Evolutionary conservation across 768 basidiomycete species (phyloP), one percentile per base, ranked within the genome.

Genomic region (Rhodotorula paludigena): DNA sequence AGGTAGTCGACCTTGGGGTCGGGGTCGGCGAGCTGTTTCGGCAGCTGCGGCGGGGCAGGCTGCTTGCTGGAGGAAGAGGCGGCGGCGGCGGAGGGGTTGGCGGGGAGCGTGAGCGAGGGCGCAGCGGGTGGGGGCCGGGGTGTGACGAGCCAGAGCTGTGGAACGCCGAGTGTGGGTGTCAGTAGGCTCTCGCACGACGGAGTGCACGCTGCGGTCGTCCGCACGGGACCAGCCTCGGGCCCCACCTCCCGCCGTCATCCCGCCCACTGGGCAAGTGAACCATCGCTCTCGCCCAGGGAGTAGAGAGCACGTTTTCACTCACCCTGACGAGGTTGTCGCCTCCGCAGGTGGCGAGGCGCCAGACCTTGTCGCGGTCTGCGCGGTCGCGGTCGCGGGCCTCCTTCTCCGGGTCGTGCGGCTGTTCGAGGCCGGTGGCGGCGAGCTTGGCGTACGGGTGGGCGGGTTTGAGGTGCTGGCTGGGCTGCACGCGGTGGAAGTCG

Each of bases 241-340:
- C 44, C 44, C 44, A 45, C 44, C 44, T 45, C 44, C 14, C 48
- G 30, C n/a, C 14, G 48, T 28, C 14, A 11, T 3, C 2, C 5
- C 3, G 12, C 48, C 28, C 25, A 28, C n/a, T n/a, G n/a, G n/a
- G n/a, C n/a, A n/a, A n/a, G n/a, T n/a, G n/a, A n/a, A n/a, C n/a
- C n/a, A n/a, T n/a, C n/a, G n/a, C n/a, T n/a, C n/a, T n/a, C n/a
- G n/a, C n/a, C n/a, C n/a, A n/a, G n/a, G n/a, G n/a, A n/a, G n/a
- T n/a, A n/a, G n/a, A n/a, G n/a, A n/a, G n/a, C n/a, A n/a, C n/a
- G n/a, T n/a, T n/a, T n/a, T n/a, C 32, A 86, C 93, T 79, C 76
- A 96, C 93, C 78, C 96, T 82, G 75, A 99, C 91, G 81, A 93
- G 88, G 75, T 92, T 96, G 77, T 99, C 96, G 77, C 94, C 94